Evolutionary conservation across 352 stramenopile genomes (phyloP).

Genomic region (Pythium rishiriense): DNA sequence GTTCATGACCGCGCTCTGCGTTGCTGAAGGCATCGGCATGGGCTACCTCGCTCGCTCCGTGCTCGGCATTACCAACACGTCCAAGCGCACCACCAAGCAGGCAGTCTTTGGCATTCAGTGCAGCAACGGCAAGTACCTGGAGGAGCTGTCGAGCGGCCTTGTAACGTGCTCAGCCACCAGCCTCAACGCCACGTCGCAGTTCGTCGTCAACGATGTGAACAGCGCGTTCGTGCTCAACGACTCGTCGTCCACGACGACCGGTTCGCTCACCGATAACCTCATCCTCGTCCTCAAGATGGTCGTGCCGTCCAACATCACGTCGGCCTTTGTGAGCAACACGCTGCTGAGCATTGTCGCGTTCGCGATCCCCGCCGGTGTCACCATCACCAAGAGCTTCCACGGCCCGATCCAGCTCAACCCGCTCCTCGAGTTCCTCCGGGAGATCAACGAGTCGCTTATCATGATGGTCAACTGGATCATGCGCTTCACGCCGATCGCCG

Average conservation of each 20-base stretch:
- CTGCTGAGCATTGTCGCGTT: conserved; percentile 74
- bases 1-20: conserved; percentile 45
- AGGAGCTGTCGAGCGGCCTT: conserved; percentile 43
- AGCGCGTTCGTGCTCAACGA: conserved; percentile 47
- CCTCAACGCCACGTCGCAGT: conserved; percentile 43
- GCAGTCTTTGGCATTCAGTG: conserved; percentile 77
- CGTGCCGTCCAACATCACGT: conserved; percentile 76
- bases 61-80: conserved; percentile 36
- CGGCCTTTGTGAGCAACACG: conserved; percentile 62
- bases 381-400: conserved; percentile 69
- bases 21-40: conserved; percentile 61
- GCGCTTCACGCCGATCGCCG: conserved; percentile 68
- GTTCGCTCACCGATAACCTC: conserved; percentile 62
- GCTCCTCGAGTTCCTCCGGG: conserved; percentile 73
- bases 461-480: conserved; percentile 77
- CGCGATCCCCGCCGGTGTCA: conserved; percentile 61
- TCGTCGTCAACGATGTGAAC: conserved; percentile 64
- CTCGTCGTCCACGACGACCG: conserved; percentile 38
- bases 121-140: conserved; percentile 64
- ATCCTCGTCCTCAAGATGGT: conserved; percentile 58
- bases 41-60: conserved; percentile 46
- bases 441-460: conserved; percentile 79
- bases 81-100: conserved; percentile 31
- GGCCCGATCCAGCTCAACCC: conserved; percentile 71
- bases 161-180: conserved; percentile 57